Percentiles rank a stretch among this genome's conserved stretches.
Conservation (phyloP, 2,329 filamentous ascomycete species). For the Ophiostoma sp. region DNA sequence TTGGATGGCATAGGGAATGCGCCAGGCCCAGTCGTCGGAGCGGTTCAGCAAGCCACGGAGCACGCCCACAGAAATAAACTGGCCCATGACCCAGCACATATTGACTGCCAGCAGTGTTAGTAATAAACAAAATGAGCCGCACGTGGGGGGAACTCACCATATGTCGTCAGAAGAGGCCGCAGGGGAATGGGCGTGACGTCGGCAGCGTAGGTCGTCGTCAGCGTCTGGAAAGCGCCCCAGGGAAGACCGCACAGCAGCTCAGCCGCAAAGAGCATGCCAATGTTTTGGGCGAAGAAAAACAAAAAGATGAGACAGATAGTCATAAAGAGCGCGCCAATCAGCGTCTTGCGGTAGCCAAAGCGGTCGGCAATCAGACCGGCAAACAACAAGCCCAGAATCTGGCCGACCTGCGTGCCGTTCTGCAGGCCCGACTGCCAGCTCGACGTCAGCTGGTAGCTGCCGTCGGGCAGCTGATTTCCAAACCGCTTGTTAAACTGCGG, state of each 20-base stretch:
- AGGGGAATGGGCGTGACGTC: constrained; percentile 39
- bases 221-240: constrained; percentile 41
- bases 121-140: neutral
- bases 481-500: constrained; percentile 33
- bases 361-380: constrained; percentile 50
- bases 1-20: constrained; percentile 37
- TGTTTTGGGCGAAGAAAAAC: constrained; percentile 46
- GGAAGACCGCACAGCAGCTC: constrained; percentile 49
- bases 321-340: constrained; percentile 44
- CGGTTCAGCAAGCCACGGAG: constrained; percentile 41
- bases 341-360: constrained; percentile 45
- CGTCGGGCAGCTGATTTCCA: constrained; percentile 35
- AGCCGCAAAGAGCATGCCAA: constrained; percentile 43
- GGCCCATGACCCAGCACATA: constrained; percentile 49
- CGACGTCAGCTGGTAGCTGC: constrained; percentile 44
- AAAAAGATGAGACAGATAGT: constrained; percentile 48
- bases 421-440: constrained; percentile 53
- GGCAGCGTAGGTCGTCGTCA: constrained; percentile 41
- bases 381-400: constrained; percentile 50
- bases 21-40: constrained; percentile 43
- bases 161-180: constrained; percentile 44
- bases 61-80: constrained; percentile 40
- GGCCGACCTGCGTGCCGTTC: constrained; percentile 42
- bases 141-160: constrained; percentile 30
- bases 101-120: constrained; percentile 38